Conservation (phyloP, 202 grass and related monocot species). For the Panicum virgatum region DNA sequence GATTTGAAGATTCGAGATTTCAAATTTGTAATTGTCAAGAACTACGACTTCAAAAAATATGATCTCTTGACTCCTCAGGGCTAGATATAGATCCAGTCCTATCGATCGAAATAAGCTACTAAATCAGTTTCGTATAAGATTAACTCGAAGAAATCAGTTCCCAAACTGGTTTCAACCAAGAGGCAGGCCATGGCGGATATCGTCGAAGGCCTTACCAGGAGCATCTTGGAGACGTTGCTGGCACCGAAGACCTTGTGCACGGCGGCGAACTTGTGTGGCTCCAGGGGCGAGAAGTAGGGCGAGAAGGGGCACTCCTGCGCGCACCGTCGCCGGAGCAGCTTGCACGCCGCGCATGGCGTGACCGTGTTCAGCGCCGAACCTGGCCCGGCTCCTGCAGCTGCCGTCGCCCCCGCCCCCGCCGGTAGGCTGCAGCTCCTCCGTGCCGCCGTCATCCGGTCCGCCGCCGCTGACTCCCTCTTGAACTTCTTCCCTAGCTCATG, state of each 20-base stretch:
- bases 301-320: conserved; percentile 97
- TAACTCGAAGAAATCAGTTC: neutral
- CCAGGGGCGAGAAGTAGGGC: conserved; percentile 90
- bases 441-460: conserved; percentile 47
- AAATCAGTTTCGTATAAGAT: neutral
- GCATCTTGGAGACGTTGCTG: conserved; percentile 98
- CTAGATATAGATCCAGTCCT: neutral
- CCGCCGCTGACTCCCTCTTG: conserved; percentile 57
- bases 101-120: neutral
- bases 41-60: neutral
- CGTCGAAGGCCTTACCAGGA: conserved; percentile 53
- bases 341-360: conserved; percentile 89
- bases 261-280: conserved; percentile 86
- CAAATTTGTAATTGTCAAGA: neutral
- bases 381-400: conserved; percentile 40
- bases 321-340: conserved; percentile 84
- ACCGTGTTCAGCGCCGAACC: conserved; percentile 56
- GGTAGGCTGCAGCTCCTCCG: conserved; percentile 54
- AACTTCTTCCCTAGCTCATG: conserved; percentile 80
- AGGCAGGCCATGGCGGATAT: neutral
- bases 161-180: neutral
- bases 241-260: conserved; percentile 97
- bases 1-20: neutral
- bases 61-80: neutral
- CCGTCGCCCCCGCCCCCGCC: conserved; percentile 5